Evolutionary conservation across 768 basidiomycete genomes (phyloP), one percentile per base, ranked within the genome.

Genomic region (Phylloporus arenicola): DNA sequence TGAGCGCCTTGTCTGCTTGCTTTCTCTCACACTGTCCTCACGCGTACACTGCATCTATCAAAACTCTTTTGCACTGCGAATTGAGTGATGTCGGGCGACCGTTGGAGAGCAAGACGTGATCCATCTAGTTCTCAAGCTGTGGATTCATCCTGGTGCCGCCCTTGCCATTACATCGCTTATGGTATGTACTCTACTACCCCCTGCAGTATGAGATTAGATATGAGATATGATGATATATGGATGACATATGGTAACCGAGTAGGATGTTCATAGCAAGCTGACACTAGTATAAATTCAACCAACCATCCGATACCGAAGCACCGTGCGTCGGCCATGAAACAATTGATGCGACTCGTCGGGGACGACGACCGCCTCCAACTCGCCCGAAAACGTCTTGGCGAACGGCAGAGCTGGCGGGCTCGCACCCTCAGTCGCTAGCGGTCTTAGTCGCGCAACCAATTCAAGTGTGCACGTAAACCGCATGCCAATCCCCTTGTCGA

Each of bases 321-420:
- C 70, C 9, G 73, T 78, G 46, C 76, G 72, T 65, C 77, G 73
- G 35, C 82, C 82, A n/a, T 75, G 69, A 55, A 82, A 72, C 52
- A 75, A 68, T 7, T 35, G 57, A 60, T 84, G 82, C 6, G 80
- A 74, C 17, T 71, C 69, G 54, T 84, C 82, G 8, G 77, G 73
- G 13, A 81, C 59, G 25, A 79, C 65, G 11, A 72, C 70, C 20
- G 81, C 67, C 57, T 82, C 79, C 33, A 83, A 61, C 60, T 83
- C 80, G n/a, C 80, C 81, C 20, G 70, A 65, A 70, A 82, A 74
- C 29, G 55, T 58, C 59, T 75, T 75, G 47, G 52, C 47, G 34
- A 68, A 48, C 27, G 63, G 63, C 8, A 62, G 51, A 12, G 46
- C 8, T 11, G 25, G 7, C 16, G 24, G 1, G 19, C n/a, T 16